Evolutionary conservation across 768 basidiomycete genomes (phyloP).

Genomic region (Suillus plorans): DNA sequence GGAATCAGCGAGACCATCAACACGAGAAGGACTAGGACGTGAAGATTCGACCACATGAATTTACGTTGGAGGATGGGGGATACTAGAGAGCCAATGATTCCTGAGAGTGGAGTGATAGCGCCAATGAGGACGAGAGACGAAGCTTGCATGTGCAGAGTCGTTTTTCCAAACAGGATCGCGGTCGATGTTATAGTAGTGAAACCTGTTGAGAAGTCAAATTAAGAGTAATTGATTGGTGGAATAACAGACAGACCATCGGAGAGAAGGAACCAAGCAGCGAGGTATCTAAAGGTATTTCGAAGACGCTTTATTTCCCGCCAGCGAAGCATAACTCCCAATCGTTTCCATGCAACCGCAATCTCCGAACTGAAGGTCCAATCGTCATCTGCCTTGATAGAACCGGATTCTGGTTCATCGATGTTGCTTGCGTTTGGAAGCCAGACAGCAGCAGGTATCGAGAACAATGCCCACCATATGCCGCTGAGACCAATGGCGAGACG

Average conservation of each 20-base stretch:
- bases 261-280: conserved; percentile 92
- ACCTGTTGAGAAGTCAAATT: conserved; percentile 40
- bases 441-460: conserved; percentile 73
- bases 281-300: conserved; percentile 83
- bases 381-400: conserved; percentile 18
- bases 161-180: conserved; percentile 91
- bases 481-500: conserved; percentile 82
- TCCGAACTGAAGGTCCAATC: conserved; percentile 51
- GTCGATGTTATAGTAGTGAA: conserved; percentile 93
- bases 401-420: conserved; percentile 5
- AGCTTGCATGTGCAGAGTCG: conserved; percentile 76
- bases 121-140: conserved; percentile 80
- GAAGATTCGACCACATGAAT: conserved; percentile 63
- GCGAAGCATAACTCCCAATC: conserved; percentile 72
- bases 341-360: conserved; percentile 69
- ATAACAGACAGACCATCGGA: conserved; percentile 67
- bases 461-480: conserved; percentile 86
- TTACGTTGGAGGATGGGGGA: conserved; percentile 75
- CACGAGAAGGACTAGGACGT: conserved; percentile 67
- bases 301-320: conserved; percentile 73
- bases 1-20: conserved; percentile 66
- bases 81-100: conserved; percentile 81
- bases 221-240: not conserved
- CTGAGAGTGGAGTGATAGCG: conserved; percentile 71
- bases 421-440: conserved; percentile 57